Percentiles rank a stretch among this genome's conserved stretches.
phyloP scores from a whole-genome alignment of 176 grass and related monocot species.

The Puccinellia tenuiflora region DNA sequence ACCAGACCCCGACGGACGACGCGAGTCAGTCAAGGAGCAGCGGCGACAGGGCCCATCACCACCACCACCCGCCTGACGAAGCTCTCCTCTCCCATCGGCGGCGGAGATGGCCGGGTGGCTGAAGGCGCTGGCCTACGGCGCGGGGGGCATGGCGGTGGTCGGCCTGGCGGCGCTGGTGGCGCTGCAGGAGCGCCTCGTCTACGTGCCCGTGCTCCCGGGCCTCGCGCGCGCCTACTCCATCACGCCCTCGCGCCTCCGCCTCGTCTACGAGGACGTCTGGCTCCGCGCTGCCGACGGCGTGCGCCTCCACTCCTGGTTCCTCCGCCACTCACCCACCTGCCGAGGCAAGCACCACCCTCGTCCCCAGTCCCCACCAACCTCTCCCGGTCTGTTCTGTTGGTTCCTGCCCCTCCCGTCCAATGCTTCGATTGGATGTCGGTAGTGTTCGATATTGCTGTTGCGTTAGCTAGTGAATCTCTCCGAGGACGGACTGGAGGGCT shows the following conservation, averaged over 20 bases:
- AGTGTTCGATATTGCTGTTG: neutral
- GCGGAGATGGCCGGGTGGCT: conserved; percentile 56
- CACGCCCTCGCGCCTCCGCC: conserved; percentile 56
- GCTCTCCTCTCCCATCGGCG: conserved; percentile 21
- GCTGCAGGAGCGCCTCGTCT: conserved; percentile 94
- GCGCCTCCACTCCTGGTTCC: conserved; percentile 94
- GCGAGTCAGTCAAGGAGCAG: neutral
- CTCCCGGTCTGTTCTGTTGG: neutral
- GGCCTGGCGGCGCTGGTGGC: conserved; percentile 82
- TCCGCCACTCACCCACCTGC: conserved; percentile 63
- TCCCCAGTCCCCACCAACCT: neutral
- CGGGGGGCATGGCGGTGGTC: conserved; percentile 64
- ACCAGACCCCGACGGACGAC: neutral
- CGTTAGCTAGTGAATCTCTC: conserved; percentile 24
- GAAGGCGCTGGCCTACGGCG: conserved; percentile 69
- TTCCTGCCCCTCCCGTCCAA: neutral
- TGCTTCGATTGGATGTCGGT: neutral
- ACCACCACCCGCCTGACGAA: conserved; percentile 20
- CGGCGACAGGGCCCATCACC: neutral
- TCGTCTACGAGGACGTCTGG: conserved; percentile 84
- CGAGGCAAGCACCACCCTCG: conserved; percentile 36
- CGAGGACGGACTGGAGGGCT: neutral
- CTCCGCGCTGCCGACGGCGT: conserved; percentile 78
- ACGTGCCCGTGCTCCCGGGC: conserved; percentile 91
- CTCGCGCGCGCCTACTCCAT: conserved; percentile 74